phyloP scores from a whole-genome alignment of 1,284 basidiomycete genomes.

The Vanrija sp. region DNA sequence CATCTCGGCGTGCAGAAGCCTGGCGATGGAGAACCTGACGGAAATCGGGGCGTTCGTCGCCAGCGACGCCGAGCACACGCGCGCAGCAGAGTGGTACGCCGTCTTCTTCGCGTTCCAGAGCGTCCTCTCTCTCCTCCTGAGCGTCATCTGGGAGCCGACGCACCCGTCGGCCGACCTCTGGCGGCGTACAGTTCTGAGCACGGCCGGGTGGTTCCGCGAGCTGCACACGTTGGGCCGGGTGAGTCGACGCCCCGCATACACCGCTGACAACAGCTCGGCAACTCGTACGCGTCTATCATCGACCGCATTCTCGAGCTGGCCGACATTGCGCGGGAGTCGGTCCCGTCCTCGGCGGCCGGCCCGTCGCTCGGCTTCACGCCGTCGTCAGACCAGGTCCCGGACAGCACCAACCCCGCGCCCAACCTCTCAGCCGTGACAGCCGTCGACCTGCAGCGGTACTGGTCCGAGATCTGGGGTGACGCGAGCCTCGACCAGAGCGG shows the following conservation, averaged over 20 bases:
- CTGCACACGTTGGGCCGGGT: slow-evolving; percentile 6
- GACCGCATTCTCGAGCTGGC: background rate
- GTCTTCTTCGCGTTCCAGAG: slow-evolving; percentile 23
- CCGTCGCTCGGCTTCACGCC: no score
- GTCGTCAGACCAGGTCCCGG: no score
- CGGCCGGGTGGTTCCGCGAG: slow-evolving; percentile 12
- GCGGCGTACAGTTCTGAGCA: slow-evolving; percentile 1
- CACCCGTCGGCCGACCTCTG: slow-evolving; percentile 5
- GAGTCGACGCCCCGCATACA: background rate
- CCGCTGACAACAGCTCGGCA: background rate
- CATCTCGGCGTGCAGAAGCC: slow-evolving; percentile 17
- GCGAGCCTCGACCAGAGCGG: background rate
- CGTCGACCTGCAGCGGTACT: background rate
- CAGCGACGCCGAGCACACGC: background rate
- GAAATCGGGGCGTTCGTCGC: slow-evolving; percentile 14
- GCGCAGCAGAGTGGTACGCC: slow-evolving; percentile 20
- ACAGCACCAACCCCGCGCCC: no score
- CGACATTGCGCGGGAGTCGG: background rate
- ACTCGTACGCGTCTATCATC: background rate
- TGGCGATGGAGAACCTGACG: slow-evolving; percentile 17
- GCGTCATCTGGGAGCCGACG: slow-evolving; percentile 18
- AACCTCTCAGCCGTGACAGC: background rate
- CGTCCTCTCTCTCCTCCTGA: slow-evolving; percentile 16
- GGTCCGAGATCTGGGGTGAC: background rate
- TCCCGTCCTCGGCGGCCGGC: no score